Conservation (phyloP, 345 rosid species). For the Orychophragmus violaceus region DNA sequence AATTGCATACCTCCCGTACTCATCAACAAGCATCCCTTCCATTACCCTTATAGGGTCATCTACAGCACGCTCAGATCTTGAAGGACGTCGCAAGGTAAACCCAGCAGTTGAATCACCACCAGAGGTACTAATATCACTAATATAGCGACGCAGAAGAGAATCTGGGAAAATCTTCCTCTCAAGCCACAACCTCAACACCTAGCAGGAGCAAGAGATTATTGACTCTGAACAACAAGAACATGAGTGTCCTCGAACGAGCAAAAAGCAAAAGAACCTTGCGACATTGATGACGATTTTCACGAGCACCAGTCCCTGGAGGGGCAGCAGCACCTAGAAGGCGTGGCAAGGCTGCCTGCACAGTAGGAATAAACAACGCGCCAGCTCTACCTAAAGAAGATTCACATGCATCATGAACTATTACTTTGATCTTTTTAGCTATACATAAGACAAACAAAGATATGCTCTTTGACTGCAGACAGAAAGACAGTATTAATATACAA, state of each 20-base stretch:
- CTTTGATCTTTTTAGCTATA: neutral
- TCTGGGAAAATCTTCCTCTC: constrained; percentile 88
- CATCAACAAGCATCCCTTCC: constrained; percentile 99
- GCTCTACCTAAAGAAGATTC: constrained; percentile 54
- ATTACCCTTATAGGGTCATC: constrained; percentile 95
- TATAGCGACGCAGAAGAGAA: constrained; percentile 59
- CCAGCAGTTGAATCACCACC: constrained; percentile 60
- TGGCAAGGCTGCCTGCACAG: constrained; percentile 83
- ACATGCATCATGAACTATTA: constrained; percentile 3
- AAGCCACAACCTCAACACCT: constrained; percentile 92
- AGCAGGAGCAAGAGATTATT: constrained; percentile 22
- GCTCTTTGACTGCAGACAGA: neutral
- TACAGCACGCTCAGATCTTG: constrained; percentile 84
- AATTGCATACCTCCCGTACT: constrained; percentile 80
- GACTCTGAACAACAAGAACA: constrained; percentile 17
- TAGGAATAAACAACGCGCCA: constrained; percentile 79
- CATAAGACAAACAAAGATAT: neutral
- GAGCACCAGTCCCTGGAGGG: constrained; percentile 76
- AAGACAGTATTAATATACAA: neutral
- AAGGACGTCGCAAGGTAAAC: constrained; percentile 67
- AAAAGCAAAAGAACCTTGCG: constrained; percentile 54
- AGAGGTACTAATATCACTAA: constrained; percentile 79
- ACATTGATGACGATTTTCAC: constrained; percentile 96
- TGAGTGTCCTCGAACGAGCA: neutral
- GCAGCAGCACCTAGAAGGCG: constrained; percentile 95